Conservation (phyloP, 805 yeast species). For the Candida loeiensis region DNA sequence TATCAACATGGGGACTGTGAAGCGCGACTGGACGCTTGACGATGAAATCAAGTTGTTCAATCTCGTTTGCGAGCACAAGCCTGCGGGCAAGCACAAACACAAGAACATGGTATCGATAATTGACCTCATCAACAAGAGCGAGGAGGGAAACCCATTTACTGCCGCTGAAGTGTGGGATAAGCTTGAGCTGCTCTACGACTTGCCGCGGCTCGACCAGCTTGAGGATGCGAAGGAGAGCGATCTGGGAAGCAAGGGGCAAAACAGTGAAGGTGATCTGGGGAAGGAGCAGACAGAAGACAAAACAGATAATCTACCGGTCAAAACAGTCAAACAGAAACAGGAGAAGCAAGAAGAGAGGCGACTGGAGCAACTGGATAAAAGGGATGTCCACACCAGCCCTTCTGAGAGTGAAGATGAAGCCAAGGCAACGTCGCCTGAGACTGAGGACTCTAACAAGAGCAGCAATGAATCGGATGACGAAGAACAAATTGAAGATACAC, state of each 20-base stretch:
- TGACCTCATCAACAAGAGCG: constrained; percentile 33
- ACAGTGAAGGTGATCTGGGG: not conserved
- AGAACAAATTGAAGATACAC: not conserved
- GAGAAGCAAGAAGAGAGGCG: too few relatives aligned
- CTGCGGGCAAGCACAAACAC: constrained; percentile 55
- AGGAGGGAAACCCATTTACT: constrained; percentile 29
- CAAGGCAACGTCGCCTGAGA: not conserved
- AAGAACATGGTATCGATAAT: constrained; percentile 42
- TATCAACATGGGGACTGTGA: constrained; percentile 2
- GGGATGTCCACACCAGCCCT: too few relatives aligned
- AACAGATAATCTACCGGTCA: too few relatives aligned
- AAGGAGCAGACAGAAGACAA: not conserved
- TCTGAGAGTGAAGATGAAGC: not conserved
- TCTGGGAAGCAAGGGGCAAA: not conserved
- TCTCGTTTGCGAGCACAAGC: constrained; percentile 62
- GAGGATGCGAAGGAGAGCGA: constrained; percentile 29
- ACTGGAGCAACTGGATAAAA: too few relatives aligned
- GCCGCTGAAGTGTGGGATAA: constrained; percentile 57
- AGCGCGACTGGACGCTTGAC: constrained; percentile 49
- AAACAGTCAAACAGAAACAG: too few relatives aligned
- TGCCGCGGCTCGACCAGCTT: constrained; percentile 54
- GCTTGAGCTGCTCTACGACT: constrained; percentile 50
- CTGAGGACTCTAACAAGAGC: not conserved
- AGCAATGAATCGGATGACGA: not conserved
- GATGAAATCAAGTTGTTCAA: constrained; percentile 62